These are phyloP conservation scores for Conringia planisiliqua DNA, from an alignment of 345 rosid species.

Conservation along the genomic window DNA sequence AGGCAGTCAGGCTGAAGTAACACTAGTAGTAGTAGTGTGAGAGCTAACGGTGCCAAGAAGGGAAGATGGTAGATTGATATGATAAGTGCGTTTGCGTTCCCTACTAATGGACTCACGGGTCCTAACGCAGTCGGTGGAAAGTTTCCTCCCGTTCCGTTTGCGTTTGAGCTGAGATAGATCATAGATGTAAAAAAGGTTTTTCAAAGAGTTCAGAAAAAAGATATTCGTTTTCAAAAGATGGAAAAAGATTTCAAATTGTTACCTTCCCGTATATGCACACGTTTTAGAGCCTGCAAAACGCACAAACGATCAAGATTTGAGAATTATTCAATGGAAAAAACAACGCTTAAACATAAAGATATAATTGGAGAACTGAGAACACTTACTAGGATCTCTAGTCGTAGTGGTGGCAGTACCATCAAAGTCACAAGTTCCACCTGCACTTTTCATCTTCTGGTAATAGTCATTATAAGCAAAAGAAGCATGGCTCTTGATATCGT, in stretches of 20 bases:
- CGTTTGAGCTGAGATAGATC: slow-evolving; percentile 42
- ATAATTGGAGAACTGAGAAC: neutral
- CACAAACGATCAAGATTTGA: neutral
- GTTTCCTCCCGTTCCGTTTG: slow-evolving; percentile 35
- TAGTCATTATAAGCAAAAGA: slow-evolving; percentile 91
- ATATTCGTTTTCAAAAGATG: neutral
- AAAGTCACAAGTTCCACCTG: slow-evolving; percentile 88
- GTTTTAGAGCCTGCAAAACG: slow-evolving; percentile 64
- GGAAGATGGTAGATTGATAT: slow-evolving; percentile 31
- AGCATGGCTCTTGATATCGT: slow-evolving; percentile 62
- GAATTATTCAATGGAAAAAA: neutral
- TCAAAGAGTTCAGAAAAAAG: neutral
- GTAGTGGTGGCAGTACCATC: slow-evolving; percentile 74
- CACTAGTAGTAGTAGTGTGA: slow-evolving; percentile 29
- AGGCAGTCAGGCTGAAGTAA: slow-evolving; percentile 15
- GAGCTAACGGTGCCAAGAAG: slow-evolving; percentile 36
- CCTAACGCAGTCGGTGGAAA: slow-evolving; percentile 57
- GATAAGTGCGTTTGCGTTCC: slow-evolving; percentile 30
- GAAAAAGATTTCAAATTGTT: slow-evolving; percentile 14
- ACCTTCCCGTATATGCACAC: slow-evolving; percentile 83
- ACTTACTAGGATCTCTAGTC: slow-evolving; percentile 71
- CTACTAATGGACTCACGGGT: slow-evolving; percentile 59
- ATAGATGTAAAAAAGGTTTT: neutral
- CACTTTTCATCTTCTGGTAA: slow-evolving; percentile 68
- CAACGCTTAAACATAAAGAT: neutral